Percentiles rank a stretch among this genome's conserved stretches.
Conservation (phyloP, 495 filamentous ascomycete genomes). For the Entonaema liquescens region DNA sequence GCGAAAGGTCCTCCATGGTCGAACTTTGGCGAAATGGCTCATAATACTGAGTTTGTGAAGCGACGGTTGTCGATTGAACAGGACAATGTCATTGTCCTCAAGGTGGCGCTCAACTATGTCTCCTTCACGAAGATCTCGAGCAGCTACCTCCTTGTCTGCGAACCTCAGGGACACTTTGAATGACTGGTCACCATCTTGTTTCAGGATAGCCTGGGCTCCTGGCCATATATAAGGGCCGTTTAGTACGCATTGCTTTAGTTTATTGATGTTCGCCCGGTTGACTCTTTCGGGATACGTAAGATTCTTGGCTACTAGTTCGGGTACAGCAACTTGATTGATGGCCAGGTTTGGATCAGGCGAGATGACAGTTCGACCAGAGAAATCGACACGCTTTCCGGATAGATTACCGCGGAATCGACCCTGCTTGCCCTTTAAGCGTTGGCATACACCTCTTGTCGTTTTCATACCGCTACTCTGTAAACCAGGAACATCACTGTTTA, state of each 20-base stretch:
- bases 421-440: conserved; percentile 95
- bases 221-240: conserved; percentile 83
- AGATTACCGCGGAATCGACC: conserved; percentile 96
- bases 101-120: conserved; percentile 95
- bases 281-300: conserved; percentile 94
- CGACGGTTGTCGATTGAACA: conserved; percentile 98
- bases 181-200: conserved; percentile 58
- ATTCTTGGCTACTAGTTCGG: conserved; percentile 87
- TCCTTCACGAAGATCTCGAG: conserved; percentile 76
- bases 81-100: conserved; percentile 93
- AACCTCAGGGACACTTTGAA: conserved; percentile 80
- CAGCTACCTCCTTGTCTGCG: conserved; percentile 70
- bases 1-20: conserved; percentile 95
- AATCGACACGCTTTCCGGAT: conserved; percentile 98
- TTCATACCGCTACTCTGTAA: conserved; percentile 79
- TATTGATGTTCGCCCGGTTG: conserved; percentile 81
- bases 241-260: conserved; percentile 73
- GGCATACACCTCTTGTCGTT: conserved; percentile 89
- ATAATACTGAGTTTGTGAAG: conserved; percentile 98
- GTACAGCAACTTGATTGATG: conserved; percentile 94
- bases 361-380: conserved; percentile 96
- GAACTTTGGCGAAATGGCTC: conserved; percentile 88
- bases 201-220: conserved; percentile 82
- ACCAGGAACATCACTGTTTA: conserved; percentile 95
- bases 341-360: conserved; percentile 94